Evolutionary conservation across 257 asterid genomes (phyloP), one percentile per base, ranked within the genome.

Genomic region (Craterostigma plantagineum): DNA sequence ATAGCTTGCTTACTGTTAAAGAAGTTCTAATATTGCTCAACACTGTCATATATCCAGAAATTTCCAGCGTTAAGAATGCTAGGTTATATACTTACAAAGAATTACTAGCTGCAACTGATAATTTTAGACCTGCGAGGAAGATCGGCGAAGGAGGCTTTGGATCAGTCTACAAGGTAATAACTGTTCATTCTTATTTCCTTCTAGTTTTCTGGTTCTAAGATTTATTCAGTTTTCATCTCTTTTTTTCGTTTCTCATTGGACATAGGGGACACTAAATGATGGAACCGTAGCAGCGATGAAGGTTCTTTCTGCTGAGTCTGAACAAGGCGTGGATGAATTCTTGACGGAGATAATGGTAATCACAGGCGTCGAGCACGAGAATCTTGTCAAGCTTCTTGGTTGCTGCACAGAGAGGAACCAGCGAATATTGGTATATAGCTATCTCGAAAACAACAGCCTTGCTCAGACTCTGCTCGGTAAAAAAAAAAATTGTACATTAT

Each of bases 121-220:
- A 81, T 52, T 86, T 81, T 53, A 65, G 62, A 15, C 56, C 48
- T 16, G 45, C 60, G 14, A 86, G 77, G 46, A 81, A 73, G 70
- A 75, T 86, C 15, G 96, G 96, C n/a, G 51, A 58, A 65, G 94
- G 96, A 41, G 96, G 96, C 15, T 81, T 86, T 50, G 96, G 96
- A 62, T 68, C 77, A 1, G 92, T 86, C 34, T 86, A 64, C 72
- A 81, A 77, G 91, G 94, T 80, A 67, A 38, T 11, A 8, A 40
- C 1, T 45, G 18, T 9, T 11, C 12, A 16, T 16, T 50, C 43
- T 46, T 46, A 11, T 48, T 11, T 14, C 3, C 30, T 6, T 23
- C 6, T 23, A n/a, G 30, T 23, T 23, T 23, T 23, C 38, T 36
- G 37, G 44, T 36, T 52, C 16, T 30, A n/a, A n/a, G 27, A 46